Base-by-base conservation (phyloP, 305 asterid genomes). In the Ajuga reptans region DNA sequence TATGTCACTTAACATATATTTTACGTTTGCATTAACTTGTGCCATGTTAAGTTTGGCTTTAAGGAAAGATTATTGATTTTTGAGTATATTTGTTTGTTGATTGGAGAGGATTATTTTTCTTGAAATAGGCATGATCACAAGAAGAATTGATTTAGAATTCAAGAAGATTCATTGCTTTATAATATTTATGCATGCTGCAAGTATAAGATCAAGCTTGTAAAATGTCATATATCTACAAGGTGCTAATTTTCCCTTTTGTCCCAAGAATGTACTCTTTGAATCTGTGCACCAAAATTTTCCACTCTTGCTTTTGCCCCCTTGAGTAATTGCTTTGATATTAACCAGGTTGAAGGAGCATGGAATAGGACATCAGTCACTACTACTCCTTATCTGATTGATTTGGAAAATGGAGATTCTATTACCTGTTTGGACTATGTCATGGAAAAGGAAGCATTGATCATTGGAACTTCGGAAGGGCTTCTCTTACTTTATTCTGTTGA, bases 371-470 rank as follows among this genome's bases (percentile, higher is more conserved):
- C 79, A 12, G 10, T 43, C 6, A 69, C 81, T 62, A 77, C 78
- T 39, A 69, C 82, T 9, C 78, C 68, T 43, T 83, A 78, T 75
- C 78, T 78, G 68, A 62, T 87, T 75, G 91, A 90, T 75, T 68
- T 93, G 55, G 97, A 93, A 75, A 57, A 77, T 49, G 96, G 95
- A 74, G 98, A 90, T 77, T 80, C 47, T 53, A 82, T 90, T 72
- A 86, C 97, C 59, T 84, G 89, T 71, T 75, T 93, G 84, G 94
- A 93, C 37, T 93, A 88, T 85, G 75, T 87, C 65, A 87, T 90
- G 97, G 98, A 93, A 80, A 93, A 89, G 85, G 98, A 93, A 76
- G 88, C 94, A 18, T 77, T 93, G 78, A 79, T 93, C 27, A 74
- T 88, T 57, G 97, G 96, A 75, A 88, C 97, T 64, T 87, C 87